Evolutionary conservation across 208 protist genomes (phyloP).

Genomic region (Acanthamoeba polyphaga): DNA sequence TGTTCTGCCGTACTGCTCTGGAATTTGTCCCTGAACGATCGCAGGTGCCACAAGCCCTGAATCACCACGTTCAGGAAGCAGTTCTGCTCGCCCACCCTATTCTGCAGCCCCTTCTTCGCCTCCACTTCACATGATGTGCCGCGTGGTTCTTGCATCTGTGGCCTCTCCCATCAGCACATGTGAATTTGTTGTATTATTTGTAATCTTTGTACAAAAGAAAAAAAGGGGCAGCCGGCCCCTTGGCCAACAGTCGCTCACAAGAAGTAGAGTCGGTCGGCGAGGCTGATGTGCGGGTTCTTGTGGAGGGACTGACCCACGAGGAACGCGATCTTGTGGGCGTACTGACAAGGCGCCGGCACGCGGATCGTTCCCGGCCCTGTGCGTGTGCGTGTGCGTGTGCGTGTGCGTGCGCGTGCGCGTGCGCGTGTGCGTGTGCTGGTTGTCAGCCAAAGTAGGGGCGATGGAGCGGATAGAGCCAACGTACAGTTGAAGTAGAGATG

Average conservation of each 20-base stretch:
- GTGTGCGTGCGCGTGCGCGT: no score
- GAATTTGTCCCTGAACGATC: not conserved
- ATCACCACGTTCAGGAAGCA: conserved; percentile 72
- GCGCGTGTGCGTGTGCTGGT: no score
- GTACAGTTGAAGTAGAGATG: conserved; percentile 84
- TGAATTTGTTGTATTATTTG: no score
- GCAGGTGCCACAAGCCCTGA: conserved; percentile 36
- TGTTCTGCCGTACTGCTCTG: not conserved
- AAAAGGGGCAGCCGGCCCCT: no score
- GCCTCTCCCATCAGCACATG: no score
- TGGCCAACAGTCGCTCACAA: no score
- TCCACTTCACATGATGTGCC: not conserved
- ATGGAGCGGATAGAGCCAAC: not conserved
- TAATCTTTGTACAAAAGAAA: no score
- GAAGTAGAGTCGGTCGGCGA: conserved; percentile 35
- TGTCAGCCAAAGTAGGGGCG: no score
- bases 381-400: not conserved
- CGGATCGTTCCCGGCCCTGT: conserved; percentile 68
- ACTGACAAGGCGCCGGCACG: conserved; percentile 81
- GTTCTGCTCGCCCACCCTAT: not conserved
- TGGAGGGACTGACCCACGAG: conserved; percentile 77
- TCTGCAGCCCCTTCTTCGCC: conserved; percentile 20
- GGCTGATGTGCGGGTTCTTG: not conserved
- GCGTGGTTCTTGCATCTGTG: no score
- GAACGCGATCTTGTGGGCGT: conserved; percentile 84